A percentile compares a stretch with the other conserved stretches of the same genome.
Evolutionary conservation across 1,284 basidiomycete species (phyloP).

Genomic region (Sutorius eximius): DNA sequence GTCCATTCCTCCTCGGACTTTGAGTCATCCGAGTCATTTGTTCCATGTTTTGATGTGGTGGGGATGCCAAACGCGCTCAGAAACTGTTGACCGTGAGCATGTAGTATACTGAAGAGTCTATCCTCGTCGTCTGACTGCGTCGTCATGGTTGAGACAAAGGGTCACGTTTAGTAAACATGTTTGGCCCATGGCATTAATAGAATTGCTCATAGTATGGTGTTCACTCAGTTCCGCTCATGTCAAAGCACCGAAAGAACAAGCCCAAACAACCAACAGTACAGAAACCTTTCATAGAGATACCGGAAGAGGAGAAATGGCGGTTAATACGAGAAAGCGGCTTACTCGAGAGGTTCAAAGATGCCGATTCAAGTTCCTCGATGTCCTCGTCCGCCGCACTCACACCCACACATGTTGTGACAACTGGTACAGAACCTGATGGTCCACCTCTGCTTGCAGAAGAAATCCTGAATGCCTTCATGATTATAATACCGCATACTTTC

Average conservation of each 20-base stretch:
- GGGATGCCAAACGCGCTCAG: conserved; percentile 51
- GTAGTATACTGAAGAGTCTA: conserved; percentile 52
- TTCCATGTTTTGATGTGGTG: conserved; percentile 28
- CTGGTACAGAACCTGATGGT: conserved; percentile 35
- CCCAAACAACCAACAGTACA: conserved; percentile 17
- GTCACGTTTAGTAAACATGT: conserved; percentile 1
- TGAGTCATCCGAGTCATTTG: conserved; percentile 17
- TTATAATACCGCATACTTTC: conserved; percentile 71
- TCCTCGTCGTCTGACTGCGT: conserved; percentile 30
- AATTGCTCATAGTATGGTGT: background rate
- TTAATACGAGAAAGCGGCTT: conserved; percentile 68
- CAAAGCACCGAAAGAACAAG: conserved; percentile 39
- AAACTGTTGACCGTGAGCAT: conserved; percentile 66
- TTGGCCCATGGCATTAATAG: background rate
- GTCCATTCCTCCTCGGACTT: conserved; percentile 38
- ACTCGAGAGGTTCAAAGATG: conserved; percentile 44
- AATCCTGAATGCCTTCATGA: conserved; percentile 58
- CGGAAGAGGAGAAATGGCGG: conserved; percentile 76
- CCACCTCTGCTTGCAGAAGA: conserved; percentile 60
- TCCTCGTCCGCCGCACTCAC: background rate
- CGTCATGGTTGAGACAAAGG: conserved; percentile 6
- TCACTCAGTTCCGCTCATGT: conserved; percentile 29
- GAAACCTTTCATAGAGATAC: conserved; percentile 45
- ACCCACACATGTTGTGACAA: background rate
- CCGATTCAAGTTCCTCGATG: conserved; percentile 1